Base-by-base conservation (phyloP, 2,329 filamentous ascomycete genomes). In the Rutstroemia sp. region DNA sequence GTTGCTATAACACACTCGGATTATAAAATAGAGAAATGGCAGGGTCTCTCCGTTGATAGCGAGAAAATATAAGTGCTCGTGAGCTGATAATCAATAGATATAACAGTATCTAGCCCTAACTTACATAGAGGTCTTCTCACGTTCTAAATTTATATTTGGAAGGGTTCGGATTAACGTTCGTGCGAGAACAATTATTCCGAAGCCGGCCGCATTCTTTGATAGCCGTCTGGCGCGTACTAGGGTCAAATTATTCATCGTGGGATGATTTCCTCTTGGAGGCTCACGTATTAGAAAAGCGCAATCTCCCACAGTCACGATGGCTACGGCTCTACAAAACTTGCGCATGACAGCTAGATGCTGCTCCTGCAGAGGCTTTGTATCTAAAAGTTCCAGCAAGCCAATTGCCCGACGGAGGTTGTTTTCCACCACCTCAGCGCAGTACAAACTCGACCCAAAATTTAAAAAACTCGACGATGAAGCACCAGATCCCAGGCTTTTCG, bases 271-370 rank as follows among this genome's bases (percentile, higher is more conserved):
- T 44, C 34, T 18, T 55, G 34, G 37, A 37, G n/a, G 16, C 45
- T 50, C 46, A 44, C 8, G 25, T 38, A 52, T 37, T 21, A 6
- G 37, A 48, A 41, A 54, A 49, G 48, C 44, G 58, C 49, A 41
- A 42, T 23, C 16, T 12, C 30, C 37, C 44, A 56, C 49, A 39
- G 42, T 56, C 56, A 61, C 49, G 49, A 70, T 70, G 67, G 63
- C 67, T 56, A 63, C 66, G 42, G 62, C 65, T 62, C 48, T 67
- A 50, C 65, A 66, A 51, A 59, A 63, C 58, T 56, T 70, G 34
- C 66, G 66, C 49, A 56, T 66, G 12, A 58, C 63, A 39, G 65
- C 61, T 27, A 63, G 62, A 58, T 65, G 61, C 50, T 68, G 60
- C 46, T 57, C 58, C 44, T 65, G 62, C 45, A 60, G 59, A 48